Conservation (phyloP, 1,284 basidiomycete genomes). For the Leccinum pallidistipes region DNA sequence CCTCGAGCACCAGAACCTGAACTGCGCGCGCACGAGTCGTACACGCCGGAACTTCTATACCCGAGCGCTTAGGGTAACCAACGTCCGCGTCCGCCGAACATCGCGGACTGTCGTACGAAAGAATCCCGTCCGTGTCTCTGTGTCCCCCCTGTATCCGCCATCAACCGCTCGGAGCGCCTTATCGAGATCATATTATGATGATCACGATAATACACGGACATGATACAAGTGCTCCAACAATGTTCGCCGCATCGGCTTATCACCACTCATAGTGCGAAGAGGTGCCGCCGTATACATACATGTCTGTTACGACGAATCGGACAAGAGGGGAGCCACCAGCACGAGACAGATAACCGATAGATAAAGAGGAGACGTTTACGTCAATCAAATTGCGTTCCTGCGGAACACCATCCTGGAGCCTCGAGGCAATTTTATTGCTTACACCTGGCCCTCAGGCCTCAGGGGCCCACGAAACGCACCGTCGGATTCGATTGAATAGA, state of each 20-base stretch:
- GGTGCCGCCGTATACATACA: not conserved
- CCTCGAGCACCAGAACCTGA: conserved; percentile 5
- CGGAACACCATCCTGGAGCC: conserved; percentile 18
- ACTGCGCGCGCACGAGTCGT: not conserved
- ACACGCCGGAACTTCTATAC: not conserved
- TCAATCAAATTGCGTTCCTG: conserved; percentile 6
- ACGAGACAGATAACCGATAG: conserved; percentile 4
- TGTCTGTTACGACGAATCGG: not conserved
- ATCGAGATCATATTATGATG: not conserved
- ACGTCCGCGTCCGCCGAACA: not conserved
- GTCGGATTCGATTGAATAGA: conserved; percentile 2
- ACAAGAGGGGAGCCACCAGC: not conserved
- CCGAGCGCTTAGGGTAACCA: not conserved
- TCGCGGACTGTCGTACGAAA: not conserved
- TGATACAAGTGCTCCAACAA: not conserved
- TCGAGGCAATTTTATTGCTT: conserved; percentile 14
- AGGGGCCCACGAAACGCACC: conserved; percentile 6
- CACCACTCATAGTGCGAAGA: not conserved
- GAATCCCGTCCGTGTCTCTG: not conserved
- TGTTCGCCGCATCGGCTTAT: conserved; percentile 12
- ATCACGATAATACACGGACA: not conserved
- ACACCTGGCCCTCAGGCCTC: conserved; percentile 12
- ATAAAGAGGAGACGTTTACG: conserved; percentile 17
- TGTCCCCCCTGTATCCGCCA: conserved; percentile 13
- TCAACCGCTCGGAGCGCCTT: conserved; percentile 7